Base-by-base conservation (phyloP, 805 yeast species). In the Nematodospora valgi region DNA sequence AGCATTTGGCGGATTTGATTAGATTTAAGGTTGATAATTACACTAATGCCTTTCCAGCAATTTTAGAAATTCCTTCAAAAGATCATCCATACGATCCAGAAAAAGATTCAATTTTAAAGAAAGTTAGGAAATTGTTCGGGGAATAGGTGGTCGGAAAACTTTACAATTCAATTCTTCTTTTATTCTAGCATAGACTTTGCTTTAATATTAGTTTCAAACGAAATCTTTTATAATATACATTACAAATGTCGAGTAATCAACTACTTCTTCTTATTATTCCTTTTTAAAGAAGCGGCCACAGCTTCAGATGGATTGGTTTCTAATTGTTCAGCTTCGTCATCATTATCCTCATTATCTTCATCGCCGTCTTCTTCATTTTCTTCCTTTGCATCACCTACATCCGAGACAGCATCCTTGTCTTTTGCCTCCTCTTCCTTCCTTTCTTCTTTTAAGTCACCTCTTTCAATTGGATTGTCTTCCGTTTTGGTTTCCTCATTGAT, bases 51-150 rank as follows among this genome's bases (percentile, higher is more conserved):
- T 93, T 93, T 63, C 98, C 98, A 6, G 97, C 98, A 3, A 78
- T 93, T 31, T 71, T 93, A 54, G 98, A 93, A 64, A 93, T 93
- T 43, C 98, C 98, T 18, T 87, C 97, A 11, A 93, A 93, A 68
- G 98, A 93, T 56, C 98, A 93, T 59, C 98, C 98, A 15, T 93
- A 93, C 59, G 95, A 93, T 59, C 98, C 98, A 14, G 98, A 91
- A 59, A 93, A 91, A 78, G 98, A 93, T 62, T 83, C 95, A 14
- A 88, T 93, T 26, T 73, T 93, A 62, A 82, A 91, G 64, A 84
- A 95, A 59, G 98, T 93, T 22, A 83, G 95, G 70, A 80, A 96
- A 58, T 68, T 93, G 45, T 89, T 91, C 67, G 98, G 98, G 29
- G 98, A 93, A 65, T 87, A 70, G 34, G 46, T 23, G 11, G 4